Conservation (phyloP, 768 basidiomycete species). For the Leucocoprinus birnbaumii region DNA sequence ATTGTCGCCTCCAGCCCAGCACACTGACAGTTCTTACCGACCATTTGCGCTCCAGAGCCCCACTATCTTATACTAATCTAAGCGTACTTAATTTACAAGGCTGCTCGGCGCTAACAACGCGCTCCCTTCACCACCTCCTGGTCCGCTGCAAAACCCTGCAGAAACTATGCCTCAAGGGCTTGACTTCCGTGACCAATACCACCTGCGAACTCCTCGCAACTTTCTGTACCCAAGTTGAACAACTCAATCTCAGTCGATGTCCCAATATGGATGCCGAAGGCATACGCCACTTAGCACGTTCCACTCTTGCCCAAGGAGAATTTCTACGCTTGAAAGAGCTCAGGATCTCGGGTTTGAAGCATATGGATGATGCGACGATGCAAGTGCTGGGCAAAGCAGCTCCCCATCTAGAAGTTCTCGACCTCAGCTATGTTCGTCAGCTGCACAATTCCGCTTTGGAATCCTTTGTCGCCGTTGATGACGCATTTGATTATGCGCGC, state of each 20-base stretch:
- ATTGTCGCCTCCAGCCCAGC: conserved; percentile 45
- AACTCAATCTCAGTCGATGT: conserved; percentile 74
- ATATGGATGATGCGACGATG: conserved; percentile 60
- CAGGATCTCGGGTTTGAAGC: conserved; percentile 63
- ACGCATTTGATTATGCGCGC: conserved; percentile 29
- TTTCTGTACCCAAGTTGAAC: conserved; percentile 51
- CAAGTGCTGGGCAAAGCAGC: conserved; percentile 62
- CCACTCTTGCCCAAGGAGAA: conserved; percentile 43
- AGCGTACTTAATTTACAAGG: conserved; percentile 71
- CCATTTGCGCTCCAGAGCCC: conserved; percentile 45
- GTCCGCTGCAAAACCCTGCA: conserved; percentile 58
- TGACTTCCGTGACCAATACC: conserved; percentile 65
- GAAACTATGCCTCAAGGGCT: conserved; percentile 62
- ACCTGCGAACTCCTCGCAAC: conserved; percentile 69
- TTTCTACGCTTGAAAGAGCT: conserved; percentile 58
- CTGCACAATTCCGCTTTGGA: conserved; percentile 76
- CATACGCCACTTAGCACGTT: conserved; percentile 43
- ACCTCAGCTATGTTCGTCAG: conserved; percentile 70
- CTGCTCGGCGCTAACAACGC: conserved; percentile 62
- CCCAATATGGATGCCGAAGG: conserved; percentile 63
- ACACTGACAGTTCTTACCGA: conserved; percentile 52
- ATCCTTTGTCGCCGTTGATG: conserved; percentile 60
- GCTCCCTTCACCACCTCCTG: conserved; percentile 69
- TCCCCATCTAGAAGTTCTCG: conserved; percentile 74
- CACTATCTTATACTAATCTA: conserved; percentile 59